These are phyloP conservation scores for Falciphora oryzae DNA, from an alignment of 2,329 filamentous ascomycete species.

Conservation along the genomic window DNA sequence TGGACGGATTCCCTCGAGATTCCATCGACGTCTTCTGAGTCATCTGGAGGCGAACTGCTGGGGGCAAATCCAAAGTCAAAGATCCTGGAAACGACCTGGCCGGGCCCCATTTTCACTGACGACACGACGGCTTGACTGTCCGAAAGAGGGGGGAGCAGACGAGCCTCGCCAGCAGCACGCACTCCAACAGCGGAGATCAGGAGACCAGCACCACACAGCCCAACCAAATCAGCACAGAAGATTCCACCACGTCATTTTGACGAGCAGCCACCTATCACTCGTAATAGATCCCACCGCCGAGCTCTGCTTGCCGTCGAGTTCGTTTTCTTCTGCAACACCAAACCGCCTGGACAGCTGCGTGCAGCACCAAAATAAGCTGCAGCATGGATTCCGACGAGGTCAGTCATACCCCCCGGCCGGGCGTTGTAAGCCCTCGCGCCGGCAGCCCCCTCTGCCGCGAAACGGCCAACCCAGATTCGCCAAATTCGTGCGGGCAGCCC, in stretches of 20 bases:
- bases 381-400: conserved; percentile 3
- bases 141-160: not conserved
- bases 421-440: not conserved
- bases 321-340: not conserved
- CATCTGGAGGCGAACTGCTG: not conserved
- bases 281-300: not conserved
- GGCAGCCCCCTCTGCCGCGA: not conserved
- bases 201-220: too few relatives aligned
- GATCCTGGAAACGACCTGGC: not conserved
- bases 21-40: not conserved
- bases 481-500: not conserved
- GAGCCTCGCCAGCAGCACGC: not conserved
- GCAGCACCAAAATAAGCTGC: not conserved
- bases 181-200: not conserved
- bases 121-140: not conserved
- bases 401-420: not conserved
- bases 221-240: not conserved
- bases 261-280: not conserved
- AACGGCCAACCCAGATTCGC: not conserved
- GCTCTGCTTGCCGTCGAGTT: not conserved
- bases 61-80: not conserved
- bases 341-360: not conserved
- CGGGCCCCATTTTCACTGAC: not conserved
- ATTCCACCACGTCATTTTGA: not conserved
- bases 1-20: not conserved